Evolutionary conservation across 2,329 filamentous ascomycete genomes (phyloP).

Genomic region (Ilyonectria sp.): DNA sequence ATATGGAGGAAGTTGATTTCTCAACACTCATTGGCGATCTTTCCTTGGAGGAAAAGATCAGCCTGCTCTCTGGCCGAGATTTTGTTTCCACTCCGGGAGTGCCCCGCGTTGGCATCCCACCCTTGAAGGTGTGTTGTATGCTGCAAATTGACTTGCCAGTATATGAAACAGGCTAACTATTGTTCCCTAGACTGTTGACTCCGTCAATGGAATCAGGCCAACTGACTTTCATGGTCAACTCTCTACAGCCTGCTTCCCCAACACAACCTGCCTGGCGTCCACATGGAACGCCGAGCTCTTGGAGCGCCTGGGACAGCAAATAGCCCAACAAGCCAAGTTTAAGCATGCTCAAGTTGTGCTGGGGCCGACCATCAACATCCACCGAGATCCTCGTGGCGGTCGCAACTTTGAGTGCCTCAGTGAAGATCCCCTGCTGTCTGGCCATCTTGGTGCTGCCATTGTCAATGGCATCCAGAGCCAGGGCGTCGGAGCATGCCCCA

Average conservation of each 20-base stretch:
- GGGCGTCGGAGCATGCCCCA: slow-evolving; percentile 29
- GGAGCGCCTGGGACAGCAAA: slow-evolving; percentile 12
- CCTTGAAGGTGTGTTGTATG: not conserved
- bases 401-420: slow-evolving; percentile 41
- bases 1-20: slow-evolving; percentile 6
- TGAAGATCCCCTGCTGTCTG: slow-evolving; percentile 37
- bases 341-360: slow-evolving; percentile 35
- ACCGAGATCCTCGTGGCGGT: slow-evolving; percentile 32
- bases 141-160: not conserved
- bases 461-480: slow-evolving; percentile 32
- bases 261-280: slow-evolving; percentile 26
- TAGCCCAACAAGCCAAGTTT: slow-evolving; percentile 21
- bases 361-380: slow-evolving; percentile 35
- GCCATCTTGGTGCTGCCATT: slow-evolving; percentile 33
- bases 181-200: slow-evolving; percentile 26
- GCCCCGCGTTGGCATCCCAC: slow-evolving; percentile 3
- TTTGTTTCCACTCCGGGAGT: slow-evolving; percentile 17
- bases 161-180: not conserved
- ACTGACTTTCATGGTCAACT: slow-evolving; percentile 26
- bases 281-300: slow-evolving; percentile 32
- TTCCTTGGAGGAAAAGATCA: slow-evolving; percentile 17
- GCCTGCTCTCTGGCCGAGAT: slow-evolving; percentile 12
- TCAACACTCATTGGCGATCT: not conserved
- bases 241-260: slow-evolving; percentile 29
- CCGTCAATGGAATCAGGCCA: slow-evolving; percentile 31